These are phyloP conservation scores for Backusella parvicylindrica DNA, from an alignment of 192 early-diverging fungal genomes.

Conservation along the genomic window DNA sequence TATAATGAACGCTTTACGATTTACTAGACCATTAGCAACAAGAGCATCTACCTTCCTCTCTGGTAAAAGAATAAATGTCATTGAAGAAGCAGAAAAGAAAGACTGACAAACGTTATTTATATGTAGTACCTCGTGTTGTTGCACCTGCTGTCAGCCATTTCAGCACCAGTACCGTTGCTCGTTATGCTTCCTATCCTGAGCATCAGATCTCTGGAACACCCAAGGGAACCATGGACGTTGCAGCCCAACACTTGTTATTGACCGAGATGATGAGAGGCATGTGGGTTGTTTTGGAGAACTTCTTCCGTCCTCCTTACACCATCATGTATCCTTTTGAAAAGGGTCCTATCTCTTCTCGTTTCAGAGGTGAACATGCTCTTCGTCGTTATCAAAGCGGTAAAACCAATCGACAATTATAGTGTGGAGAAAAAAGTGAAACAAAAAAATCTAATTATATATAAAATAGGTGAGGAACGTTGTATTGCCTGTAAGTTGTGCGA, in stretches of 20 bases:
- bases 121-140: constrained; percentile 10
- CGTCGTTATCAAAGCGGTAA: constrained; percentile 90
- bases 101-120: background rate
- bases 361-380: constrained; percentile 96
- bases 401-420: constrained; percentile 3
- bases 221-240: constrained; percentile 39
- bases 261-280: constrained; percentile 90
- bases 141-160: constrained; percentile 28
- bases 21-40: background rate
- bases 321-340: constrained; percentile 97
- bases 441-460: background rate
- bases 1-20: background rate
- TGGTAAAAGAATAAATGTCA: background rate
- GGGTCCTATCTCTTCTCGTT: constrained; percentile 87
- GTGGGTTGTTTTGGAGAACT: constrained; percentile 89
- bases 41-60: background rate
- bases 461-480: constrained; percentile 90
- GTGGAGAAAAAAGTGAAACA: background rate
- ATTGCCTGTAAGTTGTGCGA: constrained; percentile 99
- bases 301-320: constrained; percentile 94
- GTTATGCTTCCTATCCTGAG: constrained; percentile 19
- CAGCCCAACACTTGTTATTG: constrained; percentile 80
- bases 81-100: background rate
- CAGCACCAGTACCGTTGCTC: constrained; percentile 13
- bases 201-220: constrained; percentile 24